Evolutionary conservation across 768 basidiomycete species (phyloP).

Genomic region (Pleurotus tuoliensis): DNA sequence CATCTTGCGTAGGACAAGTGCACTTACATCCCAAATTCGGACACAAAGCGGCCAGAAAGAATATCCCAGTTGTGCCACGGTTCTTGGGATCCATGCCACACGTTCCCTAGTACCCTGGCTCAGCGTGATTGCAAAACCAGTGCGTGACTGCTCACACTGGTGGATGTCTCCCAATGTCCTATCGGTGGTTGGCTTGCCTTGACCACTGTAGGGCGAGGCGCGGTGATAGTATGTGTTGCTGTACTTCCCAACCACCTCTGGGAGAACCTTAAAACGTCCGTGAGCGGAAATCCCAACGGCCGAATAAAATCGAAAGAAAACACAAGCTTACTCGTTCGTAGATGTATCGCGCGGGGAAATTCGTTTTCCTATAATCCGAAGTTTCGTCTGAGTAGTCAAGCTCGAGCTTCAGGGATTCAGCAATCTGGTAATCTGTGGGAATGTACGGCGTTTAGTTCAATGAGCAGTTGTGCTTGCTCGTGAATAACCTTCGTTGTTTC

Average conservation of each 20-base stretch:
- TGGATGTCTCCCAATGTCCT: conserved; percentile 83
- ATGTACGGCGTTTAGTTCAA: neutral
- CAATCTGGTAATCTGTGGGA: conserved; percentile 74
- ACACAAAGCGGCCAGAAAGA: conserved; percentile 87
- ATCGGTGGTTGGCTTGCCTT: conserved; percentile 70
- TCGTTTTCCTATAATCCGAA: conserved; percentile 80
- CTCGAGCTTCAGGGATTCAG: conserved; percentile 73
- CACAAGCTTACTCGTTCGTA: conserved; percentile 61
- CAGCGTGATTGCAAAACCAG: conserved; percentile 5
- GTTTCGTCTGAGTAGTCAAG: conserved; percentile 84
- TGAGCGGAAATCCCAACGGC: neutral
- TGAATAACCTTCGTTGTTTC: conserved; percentile 70
- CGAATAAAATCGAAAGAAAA: neutral
- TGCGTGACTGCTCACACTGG: conserved; percentile 56
- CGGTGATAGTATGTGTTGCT: conserved; percentile 80
- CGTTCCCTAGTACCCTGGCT: conserved; percentile 56
- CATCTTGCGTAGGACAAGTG: neutral
- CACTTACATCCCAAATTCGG: conserved; percentile 87
- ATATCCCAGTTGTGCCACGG: conserved; percentile 95
- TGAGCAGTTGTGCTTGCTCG: neutral
- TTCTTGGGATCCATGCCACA: conserved; percentile 93
- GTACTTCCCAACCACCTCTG: conserved; percentile 61
- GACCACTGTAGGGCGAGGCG: conserved; percentile 83
- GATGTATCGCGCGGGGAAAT: conserved; percentile 86
- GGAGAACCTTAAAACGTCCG: conserved; percentile 42